Evolutionary conservation across 1,284 basidiomycete genomes (phyloP).

Genomic region (Fistulina hepatica): DNA sequence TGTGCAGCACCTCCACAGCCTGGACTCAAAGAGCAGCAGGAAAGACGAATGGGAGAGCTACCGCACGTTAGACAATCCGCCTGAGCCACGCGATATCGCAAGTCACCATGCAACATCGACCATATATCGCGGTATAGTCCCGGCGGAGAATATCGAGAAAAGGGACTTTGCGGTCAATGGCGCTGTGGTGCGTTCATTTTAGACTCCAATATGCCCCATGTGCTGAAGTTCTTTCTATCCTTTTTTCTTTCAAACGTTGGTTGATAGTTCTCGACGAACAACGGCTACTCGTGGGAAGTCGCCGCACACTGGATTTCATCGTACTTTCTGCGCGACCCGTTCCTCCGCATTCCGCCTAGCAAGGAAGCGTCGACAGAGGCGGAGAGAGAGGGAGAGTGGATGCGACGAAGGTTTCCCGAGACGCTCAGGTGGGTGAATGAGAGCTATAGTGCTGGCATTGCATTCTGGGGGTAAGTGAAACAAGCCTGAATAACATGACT

Average conservation of each 20-base stretch:
- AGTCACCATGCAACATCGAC: no score
- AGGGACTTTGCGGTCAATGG: constrained; percentile 54
- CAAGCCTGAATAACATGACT: no score
- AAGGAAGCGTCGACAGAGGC: not conserved
- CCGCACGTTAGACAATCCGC: constrained; percentile 13
- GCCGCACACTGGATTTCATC: constrained; percentile 52
- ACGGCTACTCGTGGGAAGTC: constrained; percentile 43
- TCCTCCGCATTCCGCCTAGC: constrained; percentile 24
- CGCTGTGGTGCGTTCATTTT: constrained; percentile 31
- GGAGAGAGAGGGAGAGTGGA: not conserved
- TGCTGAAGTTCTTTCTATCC: no score
- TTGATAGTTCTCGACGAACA: constrained; percentile 35
- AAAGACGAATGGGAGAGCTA: constrained; percentile 25
- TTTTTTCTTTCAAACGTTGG: no score
- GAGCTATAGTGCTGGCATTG: constrained; percentile 33
- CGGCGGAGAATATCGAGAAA: constrained; percentile 38
- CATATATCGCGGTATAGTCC: constrained; percentile 47
- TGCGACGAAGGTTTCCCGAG: constrained; percentile 28
- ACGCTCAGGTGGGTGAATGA: constrained; percentile 33
- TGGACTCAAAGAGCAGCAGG: constrained; percentile 8
- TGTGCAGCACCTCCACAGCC: no score
- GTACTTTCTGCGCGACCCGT: constrained; percentile 42
- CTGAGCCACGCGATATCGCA: not conserved
- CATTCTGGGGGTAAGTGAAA: not conserved
- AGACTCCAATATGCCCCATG: no score